phyloP scores from a whole-genome alignment of 2,329 filamentous ascomycete genomes.

The Penicillium sp. region DNA sequence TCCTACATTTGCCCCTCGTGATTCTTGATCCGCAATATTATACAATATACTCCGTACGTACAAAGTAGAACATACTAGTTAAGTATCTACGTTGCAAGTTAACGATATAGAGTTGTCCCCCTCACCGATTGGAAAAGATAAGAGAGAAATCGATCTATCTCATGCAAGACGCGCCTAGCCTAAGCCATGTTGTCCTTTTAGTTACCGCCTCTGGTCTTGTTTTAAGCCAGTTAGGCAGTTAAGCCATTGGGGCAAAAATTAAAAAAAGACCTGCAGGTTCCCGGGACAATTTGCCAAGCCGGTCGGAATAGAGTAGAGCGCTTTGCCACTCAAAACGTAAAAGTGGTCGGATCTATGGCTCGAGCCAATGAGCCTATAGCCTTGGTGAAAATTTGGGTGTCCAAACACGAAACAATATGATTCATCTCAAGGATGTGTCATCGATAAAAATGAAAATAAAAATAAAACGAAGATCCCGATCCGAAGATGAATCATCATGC shows the following conservation, averaged over 20 bases:
- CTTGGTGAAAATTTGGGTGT: background rate
- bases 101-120: background rate
- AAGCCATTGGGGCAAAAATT: background rate
- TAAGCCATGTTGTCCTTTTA: conserved; percentile 11
- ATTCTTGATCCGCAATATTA: background rate
- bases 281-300: conserved; percentile 4
- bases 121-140: background rate
- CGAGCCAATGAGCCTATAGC: conserved; percentile 10
- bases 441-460: background rate
- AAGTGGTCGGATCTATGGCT: conserved; percentile 7
- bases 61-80: background rate
- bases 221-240: background rate
- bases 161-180: conserved; percentile 17
- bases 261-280: conserved; percentile 9
- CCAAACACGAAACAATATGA: conserved; percentile 18
- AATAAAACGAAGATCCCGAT: background rate
- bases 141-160: conserved; percentile 16
- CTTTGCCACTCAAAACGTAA: conserved; percentile 19
- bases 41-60: background rate
- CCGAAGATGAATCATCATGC: conserved; percentile 20
- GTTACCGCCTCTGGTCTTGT: conserved; percentile 17
- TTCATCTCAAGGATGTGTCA: conserved; percentile 20
- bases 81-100: background rate
- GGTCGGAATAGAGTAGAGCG: conserved; percentile 17
- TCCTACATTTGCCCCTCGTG: background rate